Base-by-base conservation (phyloP, 257 asterid species). In the Plectranthus barbatus region DNA sequence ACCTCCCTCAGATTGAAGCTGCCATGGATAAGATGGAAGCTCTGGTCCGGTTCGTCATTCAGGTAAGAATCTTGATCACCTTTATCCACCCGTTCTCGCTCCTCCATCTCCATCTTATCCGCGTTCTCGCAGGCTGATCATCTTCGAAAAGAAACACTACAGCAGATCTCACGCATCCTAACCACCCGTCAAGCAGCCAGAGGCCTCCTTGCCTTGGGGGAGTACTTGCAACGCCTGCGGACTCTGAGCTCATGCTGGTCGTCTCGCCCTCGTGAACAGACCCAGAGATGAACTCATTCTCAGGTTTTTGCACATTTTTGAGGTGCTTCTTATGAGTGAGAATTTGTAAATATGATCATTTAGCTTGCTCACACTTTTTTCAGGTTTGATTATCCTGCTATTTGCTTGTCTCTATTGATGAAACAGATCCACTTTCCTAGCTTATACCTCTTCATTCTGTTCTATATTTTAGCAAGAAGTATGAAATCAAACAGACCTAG, bases 11-110 rank as follows among this genome's bases (percentile, higher is more conserved):
- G 60, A 80, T 86, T 54, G 71, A 75, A 5, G 78, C 87, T 40
- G 92, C 96, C 59, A 62, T 81, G 66, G 94, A 86, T 23, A 85
- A 83, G 76, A 76, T 89, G 64, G 91, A 81, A 66, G 77, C 77
- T 62, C 74, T 92, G 6, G 88, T 77, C 61, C 75, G 95, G 64
- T 92, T 92, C 33, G 88, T 85, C 56, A 78, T 60, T 55, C 97
- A 89, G 98, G 98, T 91, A 83, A 69, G 31, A 42, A 56, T 0
- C 40, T 31, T 9, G 26, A 18, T 19, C 47, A 7, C 31, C 64
- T 24, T 54, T 31, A 29, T 34, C 15, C 49, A 33, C 21, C 64
- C 12, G 31, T 26, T 2, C 31, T 4, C n/a, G 18, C n/a, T n/a
- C n/a, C n/a, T n/a, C 19, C 20, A 21, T 34, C 46, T 9, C 6